A percentile compares a stretch with the other conserved stretches of the same genome.
Evolutionary conservation across 2,329 filamentous ascomycete species (phyloP).

Genomic region (Alternaria novae-zelandiae): DNA sequence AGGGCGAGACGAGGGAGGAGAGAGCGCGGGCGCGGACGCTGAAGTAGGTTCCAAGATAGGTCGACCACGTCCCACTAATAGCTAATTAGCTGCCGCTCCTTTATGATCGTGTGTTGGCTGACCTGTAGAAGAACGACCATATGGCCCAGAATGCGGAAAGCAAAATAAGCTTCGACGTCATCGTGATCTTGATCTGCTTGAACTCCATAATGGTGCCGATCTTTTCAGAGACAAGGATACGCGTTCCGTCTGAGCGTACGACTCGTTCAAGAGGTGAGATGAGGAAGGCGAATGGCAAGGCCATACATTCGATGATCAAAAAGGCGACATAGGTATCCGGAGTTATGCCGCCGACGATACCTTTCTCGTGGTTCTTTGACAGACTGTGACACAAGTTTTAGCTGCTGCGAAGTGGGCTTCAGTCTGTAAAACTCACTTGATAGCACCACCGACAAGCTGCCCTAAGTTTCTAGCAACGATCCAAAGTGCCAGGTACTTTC

Average conservation of each 20-base stretch:
- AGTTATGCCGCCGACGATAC: conserved; percentile 47
- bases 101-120: not conserved
- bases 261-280: conserved; percentile 55
- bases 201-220: conserved; percentile 50
- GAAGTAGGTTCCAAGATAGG: conserved; percentile 55
- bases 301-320: conserved; percentile 56
- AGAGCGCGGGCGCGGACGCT: conserved; percentile 54
- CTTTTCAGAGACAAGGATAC: conserved; percentile 52
- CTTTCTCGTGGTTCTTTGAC: conserved; percentile 37
- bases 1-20: conserved; percentile 56
- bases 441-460: conserved; percentile 56
- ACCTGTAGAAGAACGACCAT: conserved; percentile 56
- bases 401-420: no score
- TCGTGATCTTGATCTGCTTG: conserved; percentile 49
- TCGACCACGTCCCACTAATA: conserved; percentile 54
- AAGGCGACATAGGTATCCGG: conserved; percentile 57
- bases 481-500: conserved; percentile 58
- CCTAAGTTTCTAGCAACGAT: conserved; percentile 57
- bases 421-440: conserved; percentile 31
- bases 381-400: conserved; percentile 13
- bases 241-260: conserved; percentile 54
- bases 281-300: conserved; percentile 55
- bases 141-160: conserved; percentile 53
- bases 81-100: not conserved
- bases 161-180: conserved; percentile 49